These are phyloP conservation scores for Clathrospora elynae DNA, from an alignment of 2,329 filamentous ascomycete genomes.

Conservation along the genomic window DNA sequence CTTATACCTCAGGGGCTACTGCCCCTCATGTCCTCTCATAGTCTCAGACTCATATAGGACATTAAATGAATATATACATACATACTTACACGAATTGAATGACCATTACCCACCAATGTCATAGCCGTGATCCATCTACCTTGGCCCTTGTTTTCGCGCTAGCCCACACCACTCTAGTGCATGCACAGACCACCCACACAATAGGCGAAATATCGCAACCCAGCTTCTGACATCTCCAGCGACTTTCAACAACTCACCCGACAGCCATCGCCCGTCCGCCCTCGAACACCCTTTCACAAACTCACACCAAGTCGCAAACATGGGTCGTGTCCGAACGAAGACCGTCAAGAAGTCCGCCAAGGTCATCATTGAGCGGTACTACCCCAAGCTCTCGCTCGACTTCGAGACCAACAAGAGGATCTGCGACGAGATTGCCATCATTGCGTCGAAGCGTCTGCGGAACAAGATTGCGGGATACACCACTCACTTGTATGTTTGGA, in stretches of 20 bases:
- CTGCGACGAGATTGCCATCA: constrained; percentile 99
- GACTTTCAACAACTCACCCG: constrained; percentile 38
- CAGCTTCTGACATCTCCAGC: constrained; percentile 21
- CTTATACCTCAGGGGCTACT: too few species aligned
- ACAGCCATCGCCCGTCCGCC: constrained; percentile 34
- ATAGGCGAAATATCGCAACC: constrained; percentile 24
- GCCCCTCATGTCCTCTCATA: too few species aligned
- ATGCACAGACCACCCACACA: constrained; percentile 22
- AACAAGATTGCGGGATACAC: constrained; percentile 96
- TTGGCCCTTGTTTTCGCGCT: background rate
- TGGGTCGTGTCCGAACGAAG: constrained; percentile 65
- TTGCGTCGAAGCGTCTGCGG: constrained; percentile 96
- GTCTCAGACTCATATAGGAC: too few species aligned
- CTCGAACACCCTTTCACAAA: constrained; percentile 27
- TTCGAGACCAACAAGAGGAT: constrained; percentile 99
- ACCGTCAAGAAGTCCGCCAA: constrained; percentile 89
- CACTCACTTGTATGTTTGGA: constrained; percentile 62
- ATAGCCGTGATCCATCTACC: background rate
- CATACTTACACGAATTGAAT: background rate
- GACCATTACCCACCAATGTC: background rate
- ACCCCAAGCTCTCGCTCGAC: constrained; percentile 97
- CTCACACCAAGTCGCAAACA: constrained; percentile 47
- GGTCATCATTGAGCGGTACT: constrained; percentile 89
- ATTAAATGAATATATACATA: background rate
- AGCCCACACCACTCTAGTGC: constrained; percentile 3